Base-by-base conservation (phyloP, 192 early-diverging fungal species). In the Spizellomyces sp. region DNA sequence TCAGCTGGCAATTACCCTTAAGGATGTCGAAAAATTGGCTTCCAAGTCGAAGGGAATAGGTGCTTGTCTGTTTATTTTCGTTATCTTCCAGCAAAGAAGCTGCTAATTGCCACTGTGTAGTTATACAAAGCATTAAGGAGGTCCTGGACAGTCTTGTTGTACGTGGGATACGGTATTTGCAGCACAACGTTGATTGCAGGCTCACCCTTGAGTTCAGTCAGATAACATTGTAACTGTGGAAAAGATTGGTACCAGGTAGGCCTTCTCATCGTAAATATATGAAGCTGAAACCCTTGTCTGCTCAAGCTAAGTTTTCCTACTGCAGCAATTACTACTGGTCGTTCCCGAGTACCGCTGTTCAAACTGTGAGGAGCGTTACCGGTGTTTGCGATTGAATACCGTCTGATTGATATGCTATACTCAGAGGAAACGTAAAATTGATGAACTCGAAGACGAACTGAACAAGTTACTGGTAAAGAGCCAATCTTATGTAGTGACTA, bases 321-420 rank as follows among this genome's bases (percentile, higher is more conserved):
- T 58, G n/a, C 8, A 70, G 69, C 19, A 96, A 96, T 70, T 96
- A 90, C 70, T 96, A 80, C 72, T 96, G 95, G 95, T 87, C 92
- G n/a, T 96, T 93, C 70, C 93, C 93, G 5, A 89, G 88, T 63
- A 84, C 89, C 14, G 84, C 84, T 5, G 71, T 80, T 46, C 79
- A 86, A 77, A 69, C 81, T 21, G 84, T 88, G 60, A 62, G 79
- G 17, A 61, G 6, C 14, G 14, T 41, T 15, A 61, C 17, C 54
- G 0, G 4, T 56, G 22, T n/a, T 19, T 56, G 22, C 54, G 4
- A 61, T 19, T 61, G 59, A 6, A 17, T 41, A n/a, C 59, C 6
- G 36, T 41, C 17, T 6, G 21, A 42, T 41, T 6, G 14, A 54
- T 4, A 12, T n/a, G 48, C 41, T 1, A 46, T 62, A 27, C 46